phyloP scores from a whole-genome alignment of 2,329 filamentous ascomycete species.

The Fusarium austroafricanum region DNA sequence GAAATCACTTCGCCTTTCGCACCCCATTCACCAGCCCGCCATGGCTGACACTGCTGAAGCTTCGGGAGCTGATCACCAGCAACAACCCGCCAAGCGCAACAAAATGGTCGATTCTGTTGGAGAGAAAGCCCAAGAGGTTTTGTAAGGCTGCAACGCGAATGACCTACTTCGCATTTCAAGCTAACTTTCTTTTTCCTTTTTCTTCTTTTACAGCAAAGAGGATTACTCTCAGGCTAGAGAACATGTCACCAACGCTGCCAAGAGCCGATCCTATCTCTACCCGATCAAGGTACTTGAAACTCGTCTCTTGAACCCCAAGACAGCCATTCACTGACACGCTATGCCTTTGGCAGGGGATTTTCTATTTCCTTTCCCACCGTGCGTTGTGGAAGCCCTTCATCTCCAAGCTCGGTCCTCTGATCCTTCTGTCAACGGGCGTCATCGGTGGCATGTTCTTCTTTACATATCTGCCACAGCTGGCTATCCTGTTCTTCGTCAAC shows the following conservation, averaged over 20 bases:
- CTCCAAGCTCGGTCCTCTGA: constrained; percentile 67
- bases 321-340: constrained; percentile 18
- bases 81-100: constrained; percentile 40
- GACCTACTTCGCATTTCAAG: not conserved
- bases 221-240: constrained; percentile 76
- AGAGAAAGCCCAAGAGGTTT: constrained; percentile 62
- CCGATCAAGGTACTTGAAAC: constrained; percentile 73
- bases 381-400: constrained; percentile 70
- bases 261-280: constrained; percentile 85
- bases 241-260: constrained; percentile 75
- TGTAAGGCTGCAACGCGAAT: constrained; percentile 50
- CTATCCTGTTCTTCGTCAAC: constrained; percentile 84
- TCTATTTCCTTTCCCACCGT: constrained; percentile 68
- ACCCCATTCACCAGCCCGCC: not conserved
- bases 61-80: constrained; percentile 37
- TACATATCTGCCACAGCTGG: constrained; percentile 86
- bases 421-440: constrained; percentile 78
- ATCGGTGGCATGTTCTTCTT: constrained; percentile 87
- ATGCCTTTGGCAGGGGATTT: constrained; percentile 60
- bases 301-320: not conserved
- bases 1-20: not conserved
- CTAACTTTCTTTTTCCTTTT: not conserved
- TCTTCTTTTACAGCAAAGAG: constrained; percentile 62
- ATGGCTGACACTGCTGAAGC: constrained; percentile 45
- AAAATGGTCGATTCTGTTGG: constrained; percentile 55